Evolutionary conservation across 2,329 filamentous ascomycete genomes (phyloP), one percentile per base, ranked within the genome.

Genomic region (Apiospora phragmitis): DNA sequence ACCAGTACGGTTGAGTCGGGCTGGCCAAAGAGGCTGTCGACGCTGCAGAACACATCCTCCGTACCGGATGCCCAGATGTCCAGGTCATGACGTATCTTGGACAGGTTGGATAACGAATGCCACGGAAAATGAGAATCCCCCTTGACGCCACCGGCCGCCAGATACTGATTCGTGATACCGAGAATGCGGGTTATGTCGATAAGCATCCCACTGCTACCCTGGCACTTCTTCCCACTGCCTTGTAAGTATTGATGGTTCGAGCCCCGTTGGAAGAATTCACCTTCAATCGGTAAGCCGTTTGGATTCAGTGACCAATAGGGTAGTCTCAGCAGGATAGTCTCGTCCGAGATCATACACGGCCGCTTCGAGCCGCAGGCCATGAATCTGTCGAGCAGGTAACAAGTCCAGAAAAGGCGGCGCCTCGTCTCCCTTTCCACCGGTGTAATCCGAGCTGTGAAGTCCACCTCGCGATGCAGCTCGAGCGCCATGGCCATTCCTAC

Each of bases 111-210:
- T 26, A 95, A 86, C 1, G 93, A 91, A 78, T 97, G 94, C 94
- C 94, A 97, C 12, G 94, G 94, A 74, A 97, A 97, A 79, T 97
- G 94, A 0, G 93, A 94, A 78, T 97, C 94, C 41, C 93, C 93
- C 81, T 95, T 96, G 70, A 96, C 93, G 43, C 94, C 94, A 8
- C 94, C 94, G 1, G 93, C 92, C 11, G 94, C 93, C 67, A 97
- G 86, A 79, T 97, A 97, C 71, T 91, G 89, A 77, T 95, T 96
- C 1, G 94, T 95, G 71, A 92, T 91, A 43, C 94, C 94, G 8
- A 97, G 86, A 65, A 97, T 93, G 43, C 93, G 91, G 38, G 90
- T 91, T 73, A 97, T 95, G 76, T 96, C 93, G 74, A 97, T 94
- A 41, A 97, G 86, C 88, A 97, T 92, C 8, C 92, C 92, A 70